phyloP scores from a whole-genome alignment of 305 asterid species.

The Fraxinus xanthoxyloides region DNA sequence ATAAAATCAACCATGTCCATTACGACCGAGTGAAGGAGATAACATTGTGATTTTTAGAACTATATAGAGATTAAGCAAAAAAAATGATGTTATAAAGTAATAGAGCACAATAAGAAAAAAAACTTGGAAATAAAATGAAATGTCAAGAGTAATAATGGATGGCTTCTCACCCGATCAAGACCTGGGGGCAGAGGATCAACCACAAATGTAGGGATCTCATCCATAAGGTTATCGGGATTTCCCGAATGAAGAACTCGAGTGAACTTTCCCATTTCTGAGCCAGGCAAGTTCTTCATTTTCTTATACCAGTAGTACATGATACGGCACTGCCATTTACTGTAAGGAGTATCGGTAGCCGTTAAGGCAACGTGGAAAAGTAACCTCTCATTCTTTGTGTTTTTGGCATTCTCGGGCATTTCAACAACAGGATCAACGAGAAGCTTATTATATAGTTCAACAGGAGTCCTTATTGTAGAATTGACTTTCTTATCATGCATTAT shows the following conservation, averaged over 20 bases:
- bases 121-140: neutral
- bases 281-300: slow-evolving; percentile 48
- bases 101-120: neutral
- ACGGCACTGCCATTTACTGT: slow-evolving; percentile 66
- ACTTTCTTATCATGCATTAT: slow-evolving; percentile 23
- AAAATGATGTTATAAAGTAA: neutral
- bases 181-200: slow-evolving; percentile 59
- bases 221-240: slow-evolving; percentile 49
- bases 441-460: slow-evolving; percentile 1
- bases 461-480: slow-evolving; percentile 11
- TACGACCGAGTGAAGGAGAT: neutral
- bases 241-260: slow-evolving; percentile 63
- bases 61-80: neutral
- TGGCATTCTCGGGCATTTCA: slow-evolving; percentile 42
- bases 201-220: slow-evolving; percentile 56
- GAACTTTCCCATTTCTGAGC: slow-evolving; percentile 57
- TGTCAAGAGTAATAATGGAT: neutral
- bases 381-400: slow-evolving; percentile 20
- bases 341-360: slow-evolving; percentile 36
- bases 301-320: slow-evolving; percentile 63
- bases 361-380: slow-evolving; percentile 42
- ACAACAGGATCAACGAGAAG: slow-evolving; percentile 45
- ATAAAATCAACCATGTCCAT: neutral
- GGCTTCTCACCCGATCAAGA: slow-evolving; percentile 39
- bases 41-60: neutral